phyloP scores from a whole-genome alignment of 1,139 yeast species.

The Groenewaldozyma auringiensis region DNA sequence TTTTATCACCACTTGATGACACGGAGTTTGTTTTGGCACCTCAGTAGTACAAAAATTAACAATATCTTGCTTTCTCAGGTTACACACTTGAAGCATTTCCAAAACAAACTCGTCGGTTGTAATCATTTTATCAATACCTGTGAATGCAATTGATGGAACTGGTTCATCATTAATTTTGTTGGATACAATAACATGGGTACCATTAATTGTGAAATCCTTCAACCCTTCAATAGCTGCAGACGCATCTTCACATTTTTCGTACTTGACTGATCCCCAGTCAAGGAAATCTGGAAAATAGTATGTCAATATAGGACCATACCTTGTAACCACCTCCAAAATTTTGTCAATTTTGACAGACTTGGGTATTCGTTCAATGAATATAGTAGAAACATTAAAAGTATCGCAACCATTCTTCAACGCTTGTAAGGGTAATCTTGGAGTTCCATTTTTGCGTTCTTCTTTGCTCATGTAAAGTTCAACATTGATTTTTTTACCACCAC shows the following conservation, averaged over 20 bases:
- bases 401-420: constrained; percentile 32
- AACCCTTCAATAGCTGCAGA: constrained; percentile 8
- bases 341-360: constrained; percentile 51
- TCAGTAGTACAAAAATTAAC: neutral
- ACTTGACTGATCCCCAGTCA: constrained; percentile 20
- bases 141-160: constrained; percentile 1
- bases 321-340: constrained; percentile 51
- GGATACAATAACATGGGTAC: neutral
- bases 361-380: constrained; percentile 69
- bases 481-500: constrained; percentile 76
- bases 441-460: constrained; percentile 62
- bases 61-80: neutral
- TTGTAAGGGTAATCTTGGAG: neutral
- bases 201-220: constrained; percentile 7
- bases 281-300: constrained; percentile 26
- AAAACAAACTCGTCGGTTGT: neutral
- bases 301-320: constrained; percentile 60
- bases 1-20: neutral
- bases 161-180: neutral
- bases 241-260: constrained; percentile 4
- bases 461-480: constrained; percentile 78
- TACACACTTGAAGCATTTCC: neutral
- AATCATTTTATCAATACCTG: neutral
- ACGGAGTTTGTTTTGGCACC: neutral
- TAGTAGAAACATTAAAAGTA: constrained; percentile 72